Conservation (phyloP, 2,329 filamentous ascomycete genomes). For the Xylariaceae sp. region DNA sequence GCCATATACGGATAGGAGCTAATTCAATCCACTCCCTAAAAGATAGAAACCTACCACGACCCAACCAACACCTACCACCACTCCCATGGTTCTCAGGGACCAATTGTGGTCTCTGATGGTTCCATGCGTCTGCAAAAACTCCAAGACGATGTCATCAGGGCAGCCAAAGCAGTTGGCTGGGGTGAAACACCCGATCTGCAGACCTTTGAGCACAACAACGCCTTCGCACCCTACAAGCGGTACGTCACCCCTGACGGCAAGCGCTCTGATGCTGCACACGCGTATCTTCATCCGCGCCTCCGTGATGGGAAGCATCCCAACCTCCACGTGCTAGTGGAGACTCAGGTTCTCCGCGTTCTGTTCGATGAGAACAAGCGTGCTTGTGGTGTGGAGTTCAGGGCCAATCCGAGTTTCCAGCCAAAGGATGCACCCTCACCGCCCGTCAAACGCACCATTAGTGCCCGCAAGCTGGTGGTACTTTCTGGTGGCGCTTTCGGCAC, state of each 20-base stretch:
- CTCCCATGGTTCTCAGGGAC: slow-evolving; percentile 45
- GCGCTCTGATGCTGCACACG: slow-evolving; percentile 26
- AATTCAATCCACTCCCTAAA: neutral
- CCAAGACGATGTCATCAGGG: slow-evolving; percentile 42
- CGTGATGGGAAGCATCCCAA: slow-evolving; percentile 27
- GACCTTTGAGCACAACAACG: slow-evolving; percentile 38
- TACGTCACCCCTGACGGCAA: slow-evolving; percentile 26
- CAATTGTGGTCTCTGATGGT: slow-evolving; percentile 45
- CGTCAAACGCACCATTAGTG: slow-evolving; percentile 31
- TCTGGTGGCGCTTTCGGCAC: slow-evolving; percentile 38
- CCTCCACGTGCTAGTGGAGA: slow-evolving; percentile 28
- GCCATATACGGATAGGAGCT: neutral
- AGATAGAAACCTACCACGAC: slow-evolving; percentile 32
- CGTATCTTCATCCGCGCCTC: slow-evolving; percentile 26
- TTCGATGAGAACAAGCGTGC: slow-evolving; percentile 48
- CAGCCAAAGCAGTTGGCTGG: slow-evolving; percentile 41
- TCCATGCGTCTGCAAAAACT: slow-evolving; percentile 34
- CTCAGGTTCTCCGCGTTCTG: slow-evolving; percentile 40
- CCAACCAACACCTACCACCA: slow-evolving; percentile 37
- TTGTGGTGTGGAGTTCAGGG: slow-evolving; percentile 49
- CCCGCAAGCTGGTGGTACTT: slow-evolving; percentile 43
- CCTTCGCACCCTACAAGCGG: slow-evolving; percentile 26
- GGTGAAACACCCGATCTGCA: slow-evolving; percentile 45
- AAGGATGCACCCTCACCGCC: neutral
- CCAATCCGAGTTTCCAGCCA: slow-evolving; percentile 30